Evolutionary conservation across 495 filamentous ascomycete species (phyloP), one percentile per base, ranked within the genome.

Genomic region (Aspergillus cristatus): DNA sequence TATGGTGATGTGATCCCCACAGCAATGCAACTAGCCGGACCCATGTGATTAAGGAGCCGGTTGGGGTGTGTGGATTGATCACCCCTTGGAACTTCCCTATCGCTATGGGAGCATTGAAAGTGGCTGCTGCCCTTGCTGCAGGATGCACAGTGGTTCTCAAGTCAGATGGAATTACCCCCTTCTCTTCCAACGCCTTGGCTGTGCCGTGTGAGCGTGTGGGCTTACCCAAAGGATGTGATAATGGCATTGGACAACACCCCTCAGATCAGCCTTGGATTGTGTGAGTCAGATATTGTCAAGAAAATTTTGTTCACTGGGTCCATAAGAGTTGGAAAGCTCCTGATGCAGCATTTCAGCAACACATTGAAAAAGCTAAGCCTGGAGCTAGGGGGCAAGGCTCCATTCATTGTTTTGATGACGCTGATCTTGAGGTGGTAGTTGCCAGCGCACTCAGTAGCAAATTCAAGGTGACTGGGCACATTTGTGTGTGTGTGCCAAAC

Each of bases 101-200:
- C n/a, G 84, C 85, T 10, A 91, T 90, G 86, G 77, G 86, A 42
- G 84, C 84, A 1, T 65, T 85, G n/a, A 90, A 93, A 54, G 71
- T 86, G 34, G 86, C 74, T 14, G 60, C 70, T 6, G 70, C 70
- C 12, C 50, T 72, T 12, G 70, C 68, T n/a, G 68, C 69, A 11
- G 69, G 70, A 32, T 72, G 69, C 50, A 71, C 68, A 3, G 56
- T 69, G 1, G 67, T 74, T 1, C 50, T 64, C 32, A 74, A 74
- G 43, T 63, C 69, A 8, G 64, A 66, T 22, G 67, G 64, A 14
- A 54, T 68, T 38, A 72, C 70, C 7, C 70, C 70, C 14, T 62
- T 68, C 33, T 60, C 67, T 18, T 60, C 67, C 7, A 62, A 61
- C 24, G 65, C 63, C 6, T 32, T 74, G 12, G 67, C 63, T 2